Percentiles rank a stretch among this genome's conserved stretches.
Evolutionary conservation across 164 flowering plant genomes (phyloP).

Genomic region (Litsea cubeba): DNA sequence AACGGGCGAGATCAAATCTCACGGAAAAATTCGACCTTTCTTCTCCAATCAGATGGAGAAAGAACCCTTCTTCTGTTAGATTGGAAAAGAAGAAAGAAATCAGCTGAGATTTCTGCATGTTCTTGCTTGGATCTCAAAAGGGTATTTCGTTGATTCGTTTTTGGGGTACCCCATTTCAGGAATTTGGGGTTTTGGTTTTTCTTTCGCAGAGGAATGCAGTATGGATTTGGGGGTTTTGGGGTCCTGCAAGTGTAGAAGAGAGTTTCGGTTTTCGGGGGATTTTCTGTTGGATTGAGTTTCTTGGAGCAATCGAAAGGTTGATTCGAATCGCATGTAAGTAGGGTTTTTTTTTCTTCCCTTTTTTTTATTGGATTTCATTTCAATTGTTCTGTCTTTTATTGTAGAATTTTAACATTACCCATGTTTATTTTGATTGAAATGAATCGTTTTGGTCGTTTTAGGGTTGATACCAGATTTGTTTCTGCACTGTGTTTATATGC

Average conservation of each 20-base stretch:
- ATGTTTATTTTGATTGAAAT: not conserved
- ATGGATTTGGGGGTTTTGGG: constrained; percentile 19
- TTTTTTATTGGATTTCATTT: not conserved
- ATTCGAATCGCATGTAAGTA: constrained; percentile 8
- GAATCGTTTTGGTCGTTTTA: not conserved
- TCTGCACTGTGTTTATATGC: constrained; percentile 1
- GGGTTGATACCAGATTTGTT: not conserved
- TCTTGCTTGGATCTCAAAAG: constrained; percentile 2
- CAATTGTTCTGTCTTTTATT: not conserved
- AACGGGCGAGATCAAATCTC: not conserved
- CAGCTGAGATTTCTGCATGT: not conserved
- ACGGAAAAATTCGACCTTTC: not conserved
- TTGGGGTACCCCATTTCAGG: not conserved
- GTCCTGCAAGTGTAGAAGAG: constrained; percentile 15
- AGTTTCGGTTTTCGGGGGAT: constrained; percentile 17
- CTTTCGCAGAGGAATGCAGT: constrained; percentile 10
- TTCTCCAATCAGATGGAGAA: not conserved
- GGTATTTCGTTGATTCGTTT: not conserved
- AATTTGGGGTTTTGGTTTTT: not conserved
- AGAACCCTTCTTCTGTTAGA: not conserved
- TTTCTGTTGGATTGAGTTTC: constrained; percentile 19
- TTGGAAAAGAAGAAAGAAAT: not conserved
- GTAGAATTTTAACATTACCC: not conserved
- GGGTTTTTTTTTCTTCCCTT: not conserved
- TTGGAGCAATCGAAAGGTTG: constrained; percentile 10